These are phyloP conservation scores for Stereocaulon alpinum DNA, from an alignment of 495 filamentous ascomycete genomes.

Conservation along the genomic window DNA sequence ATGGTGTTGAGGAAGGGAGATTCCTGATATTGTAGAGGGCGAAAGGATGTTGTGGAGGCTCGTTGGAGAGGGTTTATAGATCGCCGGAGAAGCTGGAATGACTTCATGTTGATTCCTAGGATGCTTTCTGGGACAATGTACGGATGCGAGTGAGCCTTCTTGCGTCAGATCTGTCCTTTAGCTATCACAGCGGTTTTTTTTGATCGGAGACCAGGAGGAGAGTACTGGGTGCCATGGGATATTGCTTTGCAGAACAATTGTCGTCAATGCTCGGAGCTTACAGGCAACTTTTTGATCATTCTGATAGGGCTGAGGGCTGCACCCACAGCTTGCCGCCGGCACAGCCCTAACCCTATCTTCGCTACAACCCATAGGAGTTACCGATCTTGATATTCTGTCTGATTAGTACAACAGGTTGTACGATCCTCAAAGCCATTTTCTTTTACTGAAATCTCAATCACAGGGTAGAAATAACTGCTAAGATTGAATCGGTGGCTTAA, in stretches of 20 bases:
- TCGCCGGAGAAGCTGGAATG: slow-evolving; percentile 9
- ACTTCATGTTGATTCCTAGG: slow-evolving; percentile 7
- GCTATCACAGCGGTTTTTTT: background rate
- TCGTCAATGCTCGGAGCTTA: slow-evolving; percentile 2
- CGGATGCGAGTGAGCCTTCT: too few species aligned
- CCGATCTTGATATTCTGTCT: too few species aligned
- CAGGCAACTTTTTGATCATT: background rate
- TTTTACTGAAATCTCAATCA: too few species aligned
- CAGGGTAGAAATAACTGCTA: too few species aligned
- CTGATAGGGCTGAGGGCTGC: background rate
- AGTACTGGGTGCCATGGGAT: background rate
- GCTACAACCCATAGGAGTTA: too few species aligned
- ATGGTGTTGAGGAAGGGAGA: background rate
- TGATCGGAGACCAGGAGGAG: background rate
- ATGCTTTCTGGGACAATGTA: background rate
- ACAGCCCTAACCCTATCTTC: too few species aligned
- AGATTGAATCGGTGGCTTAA: too few species aligned
- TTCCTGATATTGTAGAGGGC: background rate
- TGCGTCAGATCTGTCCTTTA: background rate
- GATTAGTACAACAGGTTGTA: too few species aligned
- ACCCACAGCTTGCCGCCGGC: too few species aligned
- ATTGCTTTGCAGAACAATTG: background rate
- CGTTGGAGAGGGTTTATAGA: slow-evolving; percentile 1
- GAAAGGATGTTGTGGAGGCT: background rate
- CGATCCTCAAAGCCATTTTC: too few species aligned